Conservation (phyloP, 768 basidiomycete species). For the Hypsizygus marmoreus region DNA sequence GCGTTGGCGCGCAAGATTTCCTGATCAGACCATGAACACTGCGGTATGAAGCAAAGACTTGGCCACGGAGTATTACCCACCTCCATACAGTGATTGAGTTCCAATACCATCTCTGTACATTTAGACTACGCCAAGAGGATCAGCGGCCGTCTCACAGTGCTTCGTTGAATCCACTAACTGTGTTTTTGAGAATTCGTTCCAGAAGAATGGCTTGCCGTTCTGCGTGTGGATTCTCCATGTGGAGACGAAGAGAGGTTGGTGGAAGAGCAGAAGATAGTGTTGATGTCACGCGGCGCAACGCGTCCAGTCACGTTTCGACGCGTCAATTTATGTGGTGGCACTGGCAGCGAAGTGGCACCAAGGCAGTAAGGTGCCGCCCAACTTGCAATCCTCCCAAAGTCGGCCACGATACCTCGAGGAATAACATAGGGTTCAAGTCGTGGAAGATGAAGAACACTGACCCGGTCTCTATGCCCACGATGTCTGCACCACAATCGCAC, state of each 20-base stretch:
- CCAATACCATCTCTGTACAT: conserved; percentile 87
- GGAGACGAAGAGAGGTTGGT: too few species aligned
- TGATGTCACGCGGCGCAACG: conserved; percentile 18
- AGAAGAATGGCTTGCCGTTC: conserved; percentile 89
- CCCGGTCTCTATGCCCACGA: too few species aligned
- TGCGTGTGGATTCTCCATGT: conserved; percentile 96
- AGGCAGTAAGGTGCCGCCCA: too few species aligned
- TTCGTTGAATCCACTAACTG: conserved; percentile 49
- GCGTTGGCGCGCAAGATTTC: conserved; percentile 80
- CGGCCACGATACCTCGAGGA: too few species aligned
- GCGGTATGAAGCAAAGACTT: not conserved
- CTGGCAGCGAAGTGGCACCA: too few species aligned
- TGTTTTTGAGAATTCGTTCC: conserved; percentile 88
- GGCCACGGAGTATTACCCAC: conserved; percentile 43
- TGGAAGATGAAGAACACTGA: too few species aligned
- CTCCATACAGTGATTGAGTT: conserved; percentile 87
- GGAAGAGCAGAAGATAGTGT: conserved; percentile 3
- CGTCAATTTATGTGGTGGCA: too few species aligned
- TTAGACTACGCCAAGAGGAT: conserved; percentile 61
- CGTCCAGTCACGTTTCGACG: too few species aligned
- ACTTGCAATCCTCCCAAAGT: too few species aligned
- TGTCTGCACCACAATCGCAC: too few species aligned
- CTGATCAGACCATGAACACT: conserved; percentile 36
- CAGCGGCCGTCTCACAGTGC: conserved; percentile 1
- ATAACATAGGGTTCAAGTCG: too few species aligned